Conservation (phyloP, 2,329 filamentous ascomycete genomes). For the Arthrobotrys conoides region DNA sequence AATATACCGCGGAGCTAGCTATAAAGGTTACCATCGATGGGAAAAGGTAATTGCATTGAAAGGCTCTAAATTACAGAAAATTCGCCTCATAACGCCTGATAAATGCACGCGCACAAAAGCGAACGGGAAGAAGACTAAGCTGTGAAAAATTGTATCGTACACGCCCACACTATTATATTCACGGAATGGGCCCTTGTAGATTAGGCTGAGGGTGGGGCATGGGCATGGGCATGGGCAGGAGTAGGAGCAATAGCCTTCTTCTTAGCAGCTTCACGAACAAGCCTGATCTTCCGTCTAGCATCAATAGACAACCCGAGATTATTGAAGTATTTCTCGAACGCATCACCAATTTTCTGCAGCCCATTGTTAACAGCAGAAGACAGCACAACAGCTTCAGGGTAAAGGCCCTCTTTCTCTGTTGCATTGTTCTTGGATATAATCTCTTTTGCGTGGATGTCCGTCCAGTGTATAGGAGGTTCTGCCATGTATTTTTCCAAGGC, state of each 20-base stretch:
- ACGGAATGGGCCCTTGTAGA: neutral
- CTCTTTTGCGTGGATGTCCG: slow-evolving; percentile 62
- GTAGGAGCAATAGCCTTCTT: neutral
- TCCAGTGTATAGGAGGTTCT: slow-evolving; percentile 64
- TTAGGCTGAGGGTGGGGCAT: neutral
- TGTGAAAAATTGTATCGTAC: slow-evolving; percentile 14
- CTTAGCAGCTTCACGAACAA: slow-evolving; percentile 30
- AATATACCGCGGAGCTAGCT: neutral
- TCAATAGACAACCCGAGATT: slow-evolving; percentile 32
- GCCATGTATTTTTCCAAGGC: slow-evolving; percentile 62
- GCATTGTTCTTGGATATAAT: slow-evolving; percentile 25
- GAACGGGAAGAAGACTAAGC: neutral
- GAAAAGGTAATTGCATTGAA: neutral
- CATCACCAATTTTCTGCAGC: slow-evolving; percentile 44
- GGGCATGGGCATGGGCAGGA: neutral
- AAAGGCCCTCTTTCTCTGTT: slow-evolving; percentile 30
- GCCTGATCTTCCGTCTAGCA: slow-evolving; percentile 43
- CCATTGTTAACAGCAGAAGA: slow-evolving; percentile 29
- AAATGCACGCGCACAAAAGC: slow-evolving; percentile 10
- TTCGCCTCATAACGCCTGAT: slow-evolving; percentile 36
- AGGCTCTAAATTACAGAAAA: slow-evolving; percentile 25
- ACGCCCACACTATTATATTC: slow-evolving; percentile 6
- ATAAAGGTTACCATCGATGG: neutral
- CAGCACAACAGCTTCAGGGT: slow-evolving; percentile 38
- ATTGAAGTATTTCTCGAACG: slow-evolving; percentile 45